These are phyloP conservation scores for Agaricus bisporus DNA, from an alignment of 768 basidiomycete genomes.

Conservation along the genomic window DNA sequence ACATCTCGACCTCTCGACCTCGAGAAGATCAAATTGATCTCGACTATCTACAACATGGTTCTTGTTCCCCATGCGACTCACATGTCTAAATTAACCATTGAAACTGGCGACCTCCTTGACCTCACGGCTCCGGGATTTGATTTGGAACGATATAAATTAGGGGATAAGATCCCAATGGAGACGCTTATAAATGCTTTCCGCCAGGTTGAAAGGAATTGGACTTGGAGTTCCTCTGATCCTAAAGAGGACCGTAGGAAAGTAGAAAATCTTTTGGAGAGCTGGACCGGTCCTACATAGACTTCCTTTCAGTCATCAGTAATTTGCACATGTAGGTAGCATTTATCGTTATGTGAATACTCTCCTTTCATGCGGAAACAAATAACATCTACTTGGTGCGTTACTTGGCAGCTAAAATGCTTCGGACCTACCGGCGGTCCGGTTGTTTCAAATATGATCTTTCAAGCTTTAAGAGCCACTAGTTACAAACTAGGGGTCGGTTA, in stretches of 20 bases:
- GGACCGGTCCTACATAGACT: neutral
- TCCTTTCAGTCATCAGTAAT: neutral
- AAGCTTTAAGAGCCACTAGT: no score
- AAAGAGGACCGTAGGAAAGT: constrained; percentile 19
- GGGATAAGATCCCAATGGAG: constrained; percentile 18
- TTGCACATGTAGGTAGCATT: no score
- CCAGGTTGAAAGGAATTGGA: constrained; percentile 16
- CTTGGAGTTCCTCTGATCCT: constrained; percentile 22
- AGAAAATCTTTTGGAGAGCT: constrained; percentile 12
- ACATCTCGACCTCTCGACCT: constrained; percentile 17
- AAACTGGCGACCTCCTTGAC: constrained; percentile 10
- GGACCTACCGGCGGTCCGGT: no score
- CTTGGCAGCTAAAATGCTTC: no score
- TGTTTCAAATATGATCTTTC: no score
- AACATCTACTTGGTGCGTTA: no score
- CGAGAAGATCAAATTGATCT: constrained; percentile 10
- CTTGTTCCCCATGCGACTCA: constrained; percentile 20
- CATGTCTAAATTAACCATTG: constrained; percentile 11
- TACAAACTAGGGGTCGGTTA: no score
- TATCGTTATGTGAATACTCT: no score
- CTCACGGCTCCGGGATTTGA: constrained; percentile 20
- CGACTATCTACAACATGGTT: constrained; percentile 21
- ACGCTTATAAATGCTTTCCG: constrained; percentile 15
- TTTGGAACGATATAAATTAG: constrained; percentile 17
- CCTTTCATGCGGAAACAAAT: no score